Evolutionary conservation across 2,329 filamentous ascomycete species (phyloP).

Genomic region (Trichophyton benhamiae): DNA sequence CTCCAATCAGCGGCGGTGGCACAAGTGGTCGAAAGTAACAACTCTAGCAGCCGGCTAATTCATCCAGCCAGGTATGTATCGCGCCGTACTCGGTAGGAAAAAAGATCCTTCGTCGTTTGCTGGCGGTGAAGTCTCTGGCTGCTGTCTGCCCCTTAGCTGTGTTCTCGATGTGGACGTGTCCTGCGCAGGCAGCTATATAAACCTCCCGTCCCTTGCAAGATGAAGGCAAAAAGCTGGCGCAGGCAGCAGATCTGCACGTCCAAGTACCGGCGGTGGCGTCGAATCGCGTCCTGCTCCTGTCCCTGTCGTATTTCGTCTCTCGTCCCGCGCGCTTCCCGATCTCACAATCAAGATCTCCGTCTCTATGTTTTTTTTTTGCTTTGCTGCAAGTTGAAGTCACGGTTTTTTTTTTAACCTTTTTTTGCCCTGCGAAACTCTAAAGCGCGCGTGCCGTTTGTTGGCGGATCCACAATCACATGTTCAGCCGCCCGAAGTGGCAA

Average conservation of each 20-base stretch:
- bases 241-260: neutral
- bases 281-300: neutral
- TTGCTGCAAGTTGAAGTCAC: neutral
- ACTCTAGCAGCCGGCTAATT: neutral
- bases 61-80: neutral
- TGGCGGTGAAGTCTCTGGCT: neutral
- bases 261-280: neutral
- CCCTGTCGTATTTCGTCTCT: neutral
- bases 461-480: constrained; percentile 1
- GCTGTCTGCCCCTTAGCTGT: no score
- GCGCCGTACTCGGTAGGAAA: neutral
- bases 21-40: neutral
- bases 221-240: neutral
- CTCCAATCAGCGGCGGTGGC: neutral
- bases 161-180: neutral
- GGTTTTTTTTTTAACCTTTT: neutral
- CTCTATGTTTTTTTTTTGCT: neutral
- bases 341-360: neutral
- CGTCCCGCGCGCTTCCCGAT: neutral
- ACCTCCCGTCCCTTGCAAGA: neutral
- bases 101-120: neutral
- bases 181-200: neutral
- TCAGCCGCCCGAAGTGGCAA: neutral
- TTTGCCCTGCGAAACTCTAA: neutral
- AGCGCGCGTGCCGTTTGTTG: neutral